Base-by-base conservation (phyloP, 495 filamentous ascomycete genomes). In the Polyplosphaeria fusca region DNA sequence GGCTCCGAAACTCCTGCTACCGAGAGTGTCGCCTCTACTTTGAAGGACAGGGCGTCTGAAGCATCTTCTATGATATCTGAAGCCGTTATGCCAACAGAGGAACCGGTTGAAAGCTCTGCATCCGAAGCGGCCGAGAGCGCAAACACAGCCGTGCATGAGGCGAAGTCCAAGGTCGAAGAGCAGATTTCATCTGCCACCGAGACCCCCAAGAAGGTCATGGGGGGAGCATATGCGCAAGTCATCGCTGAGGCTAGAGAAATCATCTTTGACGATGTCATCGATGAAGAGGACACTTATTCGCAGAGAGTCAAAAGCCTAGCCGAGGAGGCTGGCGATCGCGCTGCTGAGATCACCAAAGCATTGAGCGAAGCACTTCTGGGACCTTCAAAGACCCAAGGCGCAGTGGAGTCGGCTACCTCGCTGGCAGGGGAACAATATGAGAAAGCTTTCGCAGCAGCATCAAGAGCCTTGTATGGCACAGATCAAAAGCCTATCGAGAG, bases 401-500 rank as follows among this genome's bases (percentile, higher is more conserved):
- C 72, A 12, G 67, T 74, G 1, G 72, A 77, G 42, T 71, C 70
- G 16, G 69, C 72, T 1, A 75, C 77, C 4, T 78, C 73, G 30
- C 52, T 82, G 14, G 81, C 78, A 5, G 70, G 71, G 47, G 78
- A 82, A 30, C 76, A 81, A 47, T 84, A 85, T 57, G 74, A 74
- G 16, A 75, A 72, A 57, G 82, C 82, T 13, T 59, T 84, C 30
- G 63, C 71, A 23, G 82, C 81, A 32, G 83, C 83, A 11, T 83
- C 79, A 23, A 76, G 69, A 30, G 79, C 75, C 23, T 64, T 85
- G 0, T 82, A 85, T 64, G 83, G 83, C 14, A 78, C 79, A 2
- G 67, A 76, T 38, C 70, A 79, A 57, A 74, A 76, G n/a, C 63
- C 70, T 18, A 71, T 65, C 5, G 79, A 81, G 58, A 78, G 75